Evolutionary conservation across 2,329 filamentous ascomycete genomes (phyloP), one percentile per base, ranked within the genome.

Genomic region (Diaporthe aspalathi): DNA sequence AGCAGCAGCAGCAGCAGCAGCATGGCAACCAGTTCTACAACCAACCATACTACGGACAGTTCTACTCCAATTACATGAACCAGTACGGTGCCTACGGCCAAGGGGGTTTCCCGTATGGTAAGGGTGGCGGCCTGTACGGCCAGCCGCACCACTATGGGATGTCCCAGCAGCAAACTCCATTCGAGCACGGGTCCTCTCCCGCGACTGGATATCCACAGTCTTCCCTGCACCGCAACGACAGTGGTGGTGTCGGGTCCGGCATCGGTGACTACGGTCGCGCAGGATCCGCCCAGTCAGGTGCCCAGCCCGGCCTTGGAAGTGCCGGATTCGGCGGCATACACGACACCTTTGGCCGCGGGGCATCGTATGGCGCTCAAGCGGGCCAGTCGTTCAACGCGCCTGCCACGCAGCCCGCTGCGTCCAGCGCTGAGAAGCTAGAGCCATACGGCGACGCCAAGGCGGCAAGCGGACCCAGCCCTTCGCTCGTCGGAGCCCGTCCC

Each of bases 11-110:
- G 76, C 82, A 81, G 68, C 79, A 81, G 71, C 79, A 71, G 43
- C 72, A 75, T 40, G 78, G 76, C 50, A 79, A 83, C 73, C 80
- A 80, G 66, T 89, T 88, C 77, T 84, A 85, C 50, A 86, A 85
- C 75, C 84, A 80, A 76, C 88, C 88, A 1, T 91, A 91, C 81
- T 91, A 87, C 76, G 90, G 86, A 80, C 89, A 89, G 1, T 91
- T 90, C 79, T 92, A 92, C 76, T 84, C 87, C 73, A 85, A 88
- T 71, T 91, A 91, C 77, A 83, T 86, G 82, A 88, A 86, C 72
- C 83, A 85, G 72, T 86, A 87, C 67, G 80, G 78, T 52, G 84
- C 83, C 53, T 89, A 88, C 74, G 83, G 83, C 67, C 86, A 89
- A 77, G 86, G 84, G 66, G 86, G 83, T 40, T 89, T 84, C 73